A percentile compares a stretch with the other conserved stretches of the same genome.
These are phyloP conservation scores for Scutellaria galericulata DNA, from an alignment of 257 asterid species.

Conservation along the genomic window DNA sequence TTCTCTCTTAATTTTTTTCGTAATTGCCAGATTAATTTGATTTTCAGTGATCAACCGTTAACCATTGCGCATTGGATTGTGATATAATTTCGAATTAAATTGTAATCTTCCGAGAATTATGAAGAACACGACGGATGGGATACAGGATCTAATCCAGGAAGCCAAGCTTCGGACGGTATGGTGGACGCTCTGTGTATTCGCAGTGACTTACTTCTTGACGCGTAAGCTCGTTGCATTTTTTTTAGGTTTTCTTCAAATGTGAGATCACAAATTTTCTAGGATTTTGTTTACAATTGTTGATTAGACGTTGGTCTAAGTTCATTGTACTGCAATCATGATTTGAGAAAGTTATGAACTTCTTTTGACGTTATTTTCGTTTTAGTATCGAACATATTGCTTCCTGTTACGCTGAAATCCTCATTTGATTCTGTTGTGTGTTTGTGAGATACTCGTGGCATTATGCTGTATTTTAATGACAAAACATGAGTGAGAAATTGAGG, in stretches of 20 bases:
- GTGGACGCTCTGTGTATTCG: constrained; percentile 85
- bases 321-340: constrained; percentile 13
- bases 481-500: background rate
- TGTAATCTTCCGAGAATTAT: constrained; percentile 12
- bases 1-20: background rate
- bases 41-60: constrained; percentile 2
- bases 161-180: constrained; percentile 91
- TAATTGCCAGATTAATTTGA: constrained; percentile 18
- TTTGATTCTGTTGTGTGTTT: constrained; percentile 12
- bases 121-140: constrained; percentile 64
- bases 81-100: background rate
- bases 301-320: constrained; percentile 18
- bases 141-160: constrained; percentile 87
- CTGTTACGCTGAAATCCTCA: background rate
- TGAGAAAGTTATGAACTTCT: background rate
- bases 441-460: background rate
- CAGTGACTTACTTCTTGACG: constrained; percentile 70
- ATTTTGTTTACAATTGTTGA: background rate
- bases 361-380: background rate
- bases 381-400: background rate
- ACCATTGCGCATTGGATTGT: constrained; percentile 9
- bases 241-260: background rate
- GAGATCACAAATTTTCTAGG: background rate
- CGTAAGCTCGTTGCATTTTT: constrained; percentile 54
- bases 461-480: background rate